Base-by-base conservation (phyloP, 1,284 basidiomycete genomes). In the Cutaneotrichosporon mucoides region DNA sequence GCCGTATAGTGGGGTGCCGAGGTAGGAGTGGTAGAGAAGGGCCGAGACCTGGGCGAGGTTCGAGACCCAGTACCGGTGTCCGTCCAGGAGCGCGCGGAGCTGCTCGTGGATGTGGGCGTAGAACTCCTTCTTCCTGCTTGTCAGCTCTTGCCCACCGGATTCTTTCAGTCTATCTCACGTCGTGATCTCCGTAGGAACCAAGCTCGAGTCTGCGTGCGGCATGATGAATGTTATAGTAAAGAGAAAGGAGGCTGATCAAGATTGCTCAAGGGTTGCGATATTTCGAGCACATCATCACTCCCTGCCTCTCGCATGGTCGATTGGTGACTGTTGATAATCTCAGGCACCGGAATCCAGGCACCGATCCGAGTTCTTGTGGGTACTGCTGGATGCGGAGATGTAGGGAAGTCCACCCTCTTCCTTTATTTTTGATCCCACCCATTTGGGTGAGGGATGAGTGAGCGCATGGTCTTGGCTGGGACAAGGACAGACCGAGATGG, bases 1-100 rank as follows among this genome's bases (percentile, higher is more conserved):
- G 36, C 89, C 90, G 71, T 91, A 92, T 67, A 85, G 78, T 36
- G 81, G 72, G 15, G 82, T 79, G 62, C 87, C 85, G 46, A 84
- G 81, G 49, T 92, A 83, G 11, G 89, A 83, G 71, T 86, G 85
- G 79, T 86, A 93, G 50, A 94, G 82, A 51, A 92, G 76, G 13
- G 90, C 86, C 42, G 89, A 84, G 0, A 88, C 83, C 73, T 92
- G 93, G 47, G 90, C 84, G 35, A 92, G 82, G 73, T 92, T 92
- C n/a, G 89, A 85, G 34, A 92, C 90, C 90, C 90, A 93, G 69
- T 85, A 83, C 55, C 84, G 79, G 66, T 91, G 85, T 8, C 82
- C 87, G 12, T 82, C 83, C 9, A 92, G 76, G 41, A 94, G 76
- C 37, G 77, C 69, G 15, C 80, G 74, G 16, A 93, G 77, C 70